A percentile compares a stretch with the other conserved stretches of the same genome.
Conservation (phyloP, 148 eudicot species). For the Rhododendron kiyosumense region DNA sequence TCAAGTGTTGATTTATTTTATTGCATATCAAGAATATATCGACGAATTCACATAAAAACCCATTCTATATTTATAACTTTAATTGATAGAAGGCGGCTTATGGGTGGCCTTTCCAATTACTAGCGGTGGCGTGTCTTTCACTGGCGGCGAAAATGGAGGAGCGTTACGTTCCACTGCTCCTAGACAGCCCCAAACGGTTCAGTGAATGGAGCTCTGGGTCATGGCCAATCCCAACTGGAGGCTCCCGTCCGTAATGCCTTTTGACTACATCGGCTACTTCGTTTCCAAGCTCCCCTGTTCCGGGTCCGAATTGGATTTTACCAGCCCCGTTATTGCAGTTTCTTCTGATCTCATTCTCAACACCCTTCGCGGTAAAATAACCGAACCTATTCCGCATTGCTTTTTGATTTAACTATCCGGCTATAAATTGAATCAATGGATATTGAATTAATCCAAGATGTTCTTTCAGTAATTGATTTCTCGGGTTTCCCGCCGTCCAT, state of each 20-base stretch:
- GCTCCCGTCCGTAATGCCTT: constrained; percentile 31
- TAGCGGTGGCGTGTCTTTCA: constrained; percentile 34
- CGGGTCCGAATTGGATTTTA: background rate
- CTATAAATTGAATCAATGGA: background rate
- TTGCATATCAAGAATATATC: no score
- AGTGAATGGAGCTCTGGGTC: constrained; percentile 35
- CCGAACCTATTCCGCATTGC: background rate
- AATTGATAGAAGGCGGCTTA: background rate
- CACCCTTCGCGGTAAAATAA: constrained; percentile 22
- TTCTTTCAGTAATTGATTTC: constrained; percentile 27
- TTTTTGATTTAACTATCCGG: background rate
- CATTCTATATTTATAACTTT: background rate
- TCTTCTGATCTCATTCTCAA: constrained; percentile 29
- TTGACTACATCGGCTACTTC: constrained; percentile 30
- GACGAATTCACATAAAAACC: no score
- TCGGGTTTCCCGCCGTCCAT: constrained; percentile 24
- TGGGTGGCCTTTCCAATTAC: constrained; percentile 34
- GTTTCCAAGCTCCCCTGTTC: constrained; percentile 18
- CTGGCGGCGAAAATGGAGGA: constrained; percentile 41
- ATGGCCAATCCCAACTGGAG: constrained; percentile 27
- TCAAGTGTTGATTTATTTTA: no score
- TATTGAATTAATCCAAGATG: background rate
- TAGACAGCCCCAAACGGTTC: constrained; percentile 28
- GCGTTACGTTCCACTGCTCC: constrained; percentile 21
- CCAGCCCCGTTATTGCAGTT: background rate